Base-by-base conservation (phyloP, 352 stramenopile species). In the Pythium biforme region DNA sequence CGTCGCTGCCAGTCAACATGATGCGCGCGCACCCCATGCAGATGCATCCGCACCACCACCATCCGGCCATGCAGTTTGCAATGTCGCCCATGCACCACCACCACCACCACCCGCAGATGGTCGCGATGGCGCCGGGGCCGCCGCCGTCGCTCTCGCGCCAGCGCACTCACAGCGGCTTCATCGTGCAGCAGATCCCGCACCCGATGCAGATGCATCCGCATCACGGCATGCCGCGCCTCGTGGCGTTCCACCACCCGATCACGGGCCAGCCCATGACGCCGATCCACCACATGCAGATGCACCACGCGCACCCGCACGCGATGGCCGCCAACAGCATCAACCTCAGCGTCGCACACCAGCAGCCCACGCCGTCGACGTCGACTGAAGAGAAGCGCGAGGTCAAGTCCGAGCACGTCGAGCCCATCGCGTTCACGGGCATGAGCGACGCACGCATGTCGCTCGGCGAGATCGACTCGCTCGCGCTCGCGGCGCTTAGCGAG, bases 261-360 rank as follows among this genome's bases (percentile, higher is more conserved):
- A 55, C 53, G 41, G 54, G 54, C 20, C 54, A 60, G 41, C 48
- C 60, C 17, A 51, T 68, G 52, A 23, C 33, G 27, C 53, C 55
- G 0, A 37, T 64, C 37, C 55, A 63, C 31, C 47, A 59, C 29
- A 54, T 76, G 29, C 68, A 68, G 55, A 50, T 69, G 39, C 71
- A 70, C 43, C 51, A n/a, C n/a, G n/a, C n/a, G n/a, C n/a, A n/a
- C n/a, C n/a, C n/a, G n/a, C n/a, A n/a, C n/a, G n/a, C 66, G 40
- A 72, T 70, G 45, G 61, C 70, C 12, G 56, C 61, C 17, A 61
- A 69, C 59, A 67, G 57, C 49, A 77, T 84, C 74, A 74, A 88
- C 59, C 80, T 90, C 46, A 87, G 78, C 27, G 73, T 90, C 61
- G 69, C 66, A 20, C 70, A 89, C 20, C 80, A 90, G 66, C 79